Evolutionary conservation across 164 flowering plant species (phyloP), one percentile per base, ranked within the genome.

Genomic region (Saururus chinensis): DNA sequence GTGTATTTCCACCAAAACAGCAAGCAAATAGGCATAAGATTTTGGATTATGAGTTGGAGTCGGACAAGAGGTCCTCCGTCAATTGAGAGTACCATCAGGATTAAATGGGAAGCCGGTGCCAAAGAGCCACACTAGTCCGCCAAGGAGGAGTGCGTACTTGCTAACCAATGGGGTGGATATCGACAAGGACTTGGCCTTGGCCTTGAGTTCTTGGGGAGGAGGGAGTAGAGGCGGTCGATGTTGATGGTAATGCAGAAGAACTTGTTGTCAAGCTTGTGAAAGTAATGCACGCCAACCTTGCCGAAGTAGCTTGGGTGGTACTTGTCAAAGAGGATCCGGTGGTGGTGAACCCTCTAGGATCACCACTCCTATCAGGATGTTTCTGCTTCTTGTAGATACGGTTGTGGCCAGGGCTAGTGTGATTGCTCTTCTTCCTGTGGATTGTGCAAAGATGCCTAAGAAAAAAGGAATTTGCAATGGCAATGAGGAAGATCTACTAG

Each of bases 291-390:
- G 3, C 68, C 68, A 17, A 66, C 68, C 57, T 66, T 66, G 7
- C 69, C 69, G 14, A 66, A 66, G 53, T 66, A 66, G 16, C 69
- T 64, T 6, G 69, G 69, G n/a, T 66, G 69, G 69, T 66, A 66
- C 22, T 66, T 66, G 69, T 66, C 69, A 59, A 66, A 60, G 53
- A 66, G 69, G 60, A 66, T 66, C 23, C 69, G 64, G 45, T 66
- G 69, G 64, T 66, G 69, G 64, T 66, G 69, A 66, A 1, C 11
- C 69, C 64, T 21, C 69, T 64, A 7, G 69, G 64, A 26, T 66
- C 60, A 42, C 69, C 69, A 11, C 69, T 64, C 7, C 69, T 64
- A 0, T 64, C 64, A 8, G 69, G 69, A 40, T 66, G 69, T 64
- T 66, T 66, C 2, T 64, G 64, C 55, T 66, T 64, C 69, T 66